phyloP scores from a whole-genome alignment of 257 asterid species.

The Rauvolfia tetraphylla region DNA sequence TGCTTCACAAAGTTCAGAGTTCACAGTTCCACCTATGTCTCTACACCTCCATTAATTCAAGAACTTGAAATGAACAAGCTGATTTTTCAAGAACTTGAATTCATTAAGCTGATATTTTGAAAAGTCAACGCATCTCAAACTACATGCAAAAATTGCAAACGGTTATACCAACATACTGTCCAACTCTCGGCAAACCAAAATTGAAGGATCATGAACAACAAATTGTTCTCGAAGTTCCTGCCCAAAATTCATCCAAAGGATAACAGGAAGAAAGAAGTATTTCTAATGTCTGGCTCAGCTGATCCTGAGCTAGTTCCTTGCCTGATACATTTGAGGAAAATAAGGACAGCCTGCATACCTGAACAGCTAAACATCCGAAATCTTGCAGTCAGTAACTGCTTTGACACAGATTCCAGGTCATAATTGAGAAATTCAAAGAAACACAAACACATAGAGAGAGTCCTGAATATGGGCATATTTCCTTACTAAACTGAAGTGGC shows the following conservation, averaged over 20 bases:
- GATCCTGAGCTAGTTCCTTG: no score
- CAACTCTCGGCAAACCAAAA: not conserved
- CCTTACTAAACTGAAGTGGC: no score
- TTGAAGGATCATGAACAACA: not conserved
- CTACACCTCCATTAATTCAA: not conserved
- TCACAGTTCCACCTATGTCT: not conserved
- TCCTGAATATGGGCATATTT: no score
- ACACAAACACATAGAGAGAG: no score
- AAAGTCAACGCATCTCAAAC: not conserved
- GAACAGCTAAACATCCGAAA: not conserved
- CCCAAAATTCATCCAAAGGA: not conserved
- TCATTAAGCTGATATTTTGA: not conserved
- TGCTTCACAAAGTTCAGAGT: not conserved
- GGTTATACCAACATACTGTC: not conserved
- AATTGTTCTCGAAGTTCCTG: not conserved
- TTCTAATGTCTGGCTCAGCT: not conserved
- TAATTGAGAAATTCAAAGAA: no score
- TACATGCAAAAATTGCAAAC: not conserved
- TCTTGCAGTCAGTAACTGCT: not conserved
- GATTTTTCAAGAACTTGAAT: not conserved
- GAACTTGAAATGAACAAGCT: not conserved
- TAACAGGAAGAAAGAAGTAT: not conserved
- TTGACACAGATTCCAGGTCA: no score
- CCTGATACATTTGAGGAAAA: not conserved
- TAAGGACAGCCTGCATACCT: not conserved